Evolutionary conservation across 1,284 basidiomycete species (phyloP).

Genomic region (Cerrena zonata): DNA sequence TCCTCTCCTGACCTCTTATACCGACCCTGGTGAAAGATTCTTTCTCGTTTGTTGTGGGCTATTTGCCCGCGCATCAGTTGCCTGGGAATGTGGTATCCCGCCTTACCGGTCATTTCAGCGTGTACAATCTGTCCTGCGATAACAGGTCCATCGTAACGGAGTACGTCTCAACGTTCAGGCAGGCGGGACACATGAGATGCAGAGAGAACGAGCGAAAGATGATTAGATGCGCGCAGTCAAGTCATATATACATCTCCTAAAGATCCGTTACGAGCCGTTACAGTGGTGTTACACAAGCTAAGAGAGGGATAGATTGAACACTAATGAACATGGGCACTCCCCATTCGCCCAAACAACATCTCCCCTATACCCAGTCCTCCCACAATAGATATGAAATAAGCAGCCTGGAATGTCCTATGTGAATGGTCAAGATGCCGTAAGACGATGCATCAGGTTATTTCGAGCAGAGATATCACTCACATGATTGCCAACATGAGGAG

Average conservation of each 20-base stretch:
- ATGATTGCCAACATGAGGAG: slow-evolving; percentile 68
- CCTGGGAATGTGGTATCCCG: not conserved
- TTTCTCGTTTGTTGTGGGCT: not conserved
- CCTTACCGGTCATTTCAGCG: too few relatives aligned
- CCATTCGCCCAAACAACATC: slow-evolving; percentile 54
- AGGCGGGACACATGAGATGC: too few relatives aligned
- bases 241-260: too few relatives aligned
- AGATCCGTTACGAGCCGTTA: too few relatives aligned
- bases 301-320: not conserved
- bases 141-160: too few relatives aligned
- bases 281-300: too few relatives aligned
- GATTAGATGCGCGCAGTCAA: too few relatives aligned
- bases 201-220: too few relatives aligned
- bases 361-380: slow-evolving; percentile 62
- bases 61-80: not conserved
- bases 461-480: slow-evolving; percentile 35
- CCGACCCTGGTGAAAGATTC: not conserved
- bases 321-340: slow-evolving; percentile 22
- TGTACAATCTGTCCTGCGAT: too few relatives aligned
- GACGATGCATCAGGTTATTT: not conserved
- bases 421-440: slow-evolving; percentile 9
- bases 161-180: too few relatives aligned
- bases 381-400: slow-evolving; percentile 61
- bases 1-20: not conserved
- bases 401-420: slow-evolving; percentile 69